Base-by-base conservation (phyloP, 83 land plant species). In the Larix sibirica region DNA sequence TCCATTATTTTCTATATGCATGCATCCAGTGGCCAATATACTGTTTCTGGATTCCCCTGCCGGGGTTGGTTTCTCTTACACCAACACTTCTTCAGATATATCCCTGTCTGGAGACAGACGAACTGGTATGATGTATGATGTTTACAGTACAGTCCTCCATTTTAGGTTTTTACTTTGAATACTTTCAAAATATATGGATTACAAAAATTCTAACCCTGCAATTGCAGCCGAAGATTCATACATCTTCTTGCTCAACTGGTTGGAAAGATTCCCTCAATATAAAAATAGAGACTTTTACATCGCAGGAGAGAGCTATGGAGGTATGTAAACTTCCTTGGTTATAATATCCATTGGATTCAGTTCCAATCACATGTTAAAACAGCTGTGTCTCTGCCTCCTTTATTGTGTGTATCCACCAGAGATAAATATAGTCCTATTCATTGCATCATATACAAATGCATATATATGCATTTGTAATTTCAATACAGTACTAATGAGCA, bases 1-100 rank as follows among this genome's bases (percentile, higher is more conserved):
- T 50, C 13, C 10, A 50, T 50, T 50, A 9, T 10, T 50, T 50
- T 50, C 12, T 50, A 50, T 50, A 50, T 23, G 23, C 54, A 4
- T 33, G 21, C 13, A 42, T 83, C 47, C 82, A 90, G 90, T 78
- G 77, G 92, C 92, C 79, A 90, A 90, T 62, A 31, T 90, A 71
- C 75, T 93, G 1, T 93, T 93, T 64, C 75, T 93, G 36, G 92
- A 95, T 59, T 92, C 91, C 36, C 93, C 92, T 76, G 88, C 84
- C 75, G 92, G 95, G 7, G 94, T 90, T 80, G 95, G 95, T 13
- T 93, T 78, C 81, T 93, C 95, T 65, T 93, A 89, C 85, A 79
- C 95, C 66, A 91, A 93, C 60, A 83, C 78, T 23, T 77, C 89
- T 58, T 67, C 83, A 10, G 94, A 93, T 77, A 10, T 84, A 23